Percentiles rank a stretch among this genome's conserved stretches.
These are phyloP conservation scores for Theileria orientalis DNA, from an alignment of 169 alveolate genomes.

Conservation along the genomic window DNA sequence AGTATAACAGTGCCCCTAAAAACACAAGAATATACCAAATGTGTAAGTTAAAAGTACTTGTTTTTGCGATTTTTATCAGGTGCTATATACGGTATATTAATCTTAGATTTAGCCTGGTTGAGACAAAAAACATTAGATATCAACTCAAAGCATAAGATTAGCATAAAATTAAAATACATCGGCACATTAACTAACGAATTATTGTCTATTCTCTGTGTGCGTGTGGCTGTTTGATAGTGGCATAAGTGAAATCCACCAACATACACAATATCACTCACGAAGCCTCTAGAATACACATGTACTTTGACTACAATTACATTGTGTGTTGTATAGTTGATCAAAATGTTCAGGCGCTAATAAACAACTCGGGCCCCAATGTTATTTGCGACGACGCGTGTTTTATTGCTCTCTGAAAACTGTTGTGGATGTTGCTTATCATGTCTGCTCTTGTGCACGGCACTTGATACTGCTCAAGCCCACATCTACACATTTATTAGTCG, in stretches of 20 bases:
- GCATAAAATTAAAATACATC: too few species aligned
- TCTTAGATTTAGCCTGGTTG: conserved; percentile 1
- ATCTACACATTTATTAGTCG: not conserved
- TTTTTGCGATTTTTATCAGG: not conserved
- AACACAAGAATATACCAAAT: not conserved
- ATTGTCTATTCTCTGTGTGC: too few species aligned
- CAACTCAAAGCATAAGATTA: too few species aligned
- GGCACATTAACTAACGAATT: too few species aligned
- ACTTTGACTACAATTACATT: too few species aligned
- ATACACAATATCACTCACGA: too few species aligned
- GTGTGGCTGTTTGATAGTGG: too few species aligned
- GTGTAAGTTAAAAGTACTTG: not conserved
- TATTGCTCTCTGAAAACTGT: conserved; percentile 38
- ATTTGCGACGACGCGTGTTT: conserved; percentile 47
- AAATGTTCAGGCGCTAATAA: too few species aligned
- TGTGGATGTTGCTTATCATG: conserved; percentile 31
- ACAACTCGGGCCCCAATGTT: conserved; percentile 53
- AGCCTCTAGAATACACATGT: too few species aligned
- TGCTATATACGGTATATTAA: not conserved
- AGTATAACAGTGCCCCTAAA: conserved; percentile 12
- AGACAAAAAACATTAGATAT: not conserved
- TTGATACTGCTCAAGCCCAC: conserved; percentile 26
- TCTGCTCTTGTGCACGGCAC: conserved; percentile 58
- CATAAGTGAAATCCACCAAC: too few species aligned
- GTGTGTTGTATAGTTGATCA: too few species aligned